Evolutionary conservation across 73 alveolate genomes (phyloP).

Genomic region (Urostyla sp.): DNA sequence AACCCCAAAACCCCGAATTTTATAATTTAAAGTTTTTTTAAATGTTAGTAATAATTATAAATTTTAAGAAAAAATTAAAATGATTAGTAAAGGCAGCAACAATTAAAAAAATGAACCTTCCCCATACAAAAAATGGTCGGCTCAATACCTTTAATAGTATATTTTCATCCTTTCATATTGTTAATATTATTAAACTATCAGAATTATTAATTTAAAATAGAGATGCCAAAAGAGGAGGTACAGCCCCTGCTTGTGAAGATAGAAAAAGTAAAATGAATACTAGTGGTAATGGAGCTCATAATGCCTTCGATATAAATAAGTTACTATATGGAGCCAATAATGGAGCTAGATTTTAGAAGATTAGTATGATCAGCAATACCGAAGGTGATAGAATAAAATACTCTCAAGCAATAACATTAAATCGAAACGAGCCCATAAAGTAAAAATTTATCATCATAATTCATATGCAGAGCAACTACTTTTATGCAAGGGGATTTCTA

Average conservation of each 20-base stretch:
- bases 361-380: slow-evolving; percentile 47
- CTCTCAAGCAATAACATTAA: background rate
- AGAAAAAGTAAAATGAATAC: background rate
- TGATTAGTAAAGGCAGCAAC: too few species aligned
- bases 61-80: too few species aligned
- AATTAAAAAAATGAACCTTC: background rate
- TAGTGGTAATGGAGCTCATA: background rate
- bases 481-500: too few species aligned
- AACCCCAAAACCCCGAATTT: too few species aligned
- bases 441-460: background rate
- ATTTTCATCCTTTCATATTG: background rate
- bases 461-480: too few species aligned
- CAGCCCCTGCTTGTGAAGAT: slow-evolving; percentile 45
- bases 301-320: slow-evolving; percentile 13
- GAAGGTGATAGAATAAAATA: background rate
- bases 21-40: too few species aligned
- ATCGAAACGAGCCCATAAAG: slow-evolving; percentile 55
- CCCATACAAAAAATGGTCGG: background rate
- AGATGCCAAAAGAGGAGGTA: slow-evolving; percentile 54
- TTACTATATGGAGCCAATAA: slow-evolving; percentile 21
- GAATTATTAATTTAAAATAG: too few species aligned
- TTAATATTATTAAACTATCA: too few species aligned
- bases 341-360: slow-evolving; percentile 37
- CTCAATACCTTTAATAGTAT: background rate
- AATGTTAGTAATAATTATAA: too few species aligned